Evolutionary conservation across 148 eudicot genomes (phyloP), one percentile per base, ranked within the genome.

Genomic region (Beta vulgaris): DNA sequence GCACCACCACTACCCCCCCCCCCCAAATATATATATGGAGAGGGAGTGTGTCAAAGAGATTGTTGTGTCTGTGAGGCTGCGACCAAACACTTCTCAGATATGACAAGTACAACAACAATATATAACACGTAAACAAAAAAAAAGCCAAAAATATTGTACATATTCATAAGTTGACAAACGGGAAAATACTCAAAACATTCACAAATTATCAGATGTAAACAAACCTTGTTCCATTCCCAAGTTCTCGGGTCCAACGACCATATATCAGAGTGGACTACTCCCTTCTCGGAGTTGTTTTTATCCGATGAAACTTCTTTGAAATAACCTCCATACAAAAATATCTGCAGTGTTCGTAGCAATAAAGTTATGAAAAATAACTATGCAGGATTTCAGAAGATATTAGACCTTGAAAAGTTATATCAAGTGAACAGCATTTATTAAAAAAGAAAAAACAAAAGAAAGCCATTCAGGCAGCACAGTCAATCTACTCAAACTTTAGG

Each of bases 161-260:
- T 25, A 48, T 64, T 7, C 53, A 7, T 2, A 13, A 48, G 16
- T 10, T 31, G 34, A 68, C 7, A 21, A 21, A 21, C 21, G 25
- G 25, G 13, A 46, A 44, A 14, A 42, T 25, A 13, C 11, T 34
- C 36, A n/a, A n/a, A n/a, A n/a, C 46, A 14, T 62, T 44, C 78
- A 77, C 43, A 75, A 71, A 29, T 55, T 34, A 40, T 8, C 18
- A 15, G 34, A 74, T 74, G 59, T 46, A 25, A 26, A 25, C 76
- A 79, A 51, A 93, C 98, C 98, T 94, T 94, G 84, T 92, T 94
- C 97, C 98, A 94, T 63, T 90, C 96, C 98, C 98, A 94, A 67
- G 96, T 94, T 85, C 86, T 89, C 34, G 97, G 97, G 77, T 94
- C 96, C 86, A 94, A 93, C 69, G 91, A 87, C 96, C 96, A 94